Evolutionary conservation across 2,329 filamentous ascomycete genomes (phyloP), one percentile per base, ranked within the genome.

Genomic region (Lasiodiplodia sp.): DNA sequence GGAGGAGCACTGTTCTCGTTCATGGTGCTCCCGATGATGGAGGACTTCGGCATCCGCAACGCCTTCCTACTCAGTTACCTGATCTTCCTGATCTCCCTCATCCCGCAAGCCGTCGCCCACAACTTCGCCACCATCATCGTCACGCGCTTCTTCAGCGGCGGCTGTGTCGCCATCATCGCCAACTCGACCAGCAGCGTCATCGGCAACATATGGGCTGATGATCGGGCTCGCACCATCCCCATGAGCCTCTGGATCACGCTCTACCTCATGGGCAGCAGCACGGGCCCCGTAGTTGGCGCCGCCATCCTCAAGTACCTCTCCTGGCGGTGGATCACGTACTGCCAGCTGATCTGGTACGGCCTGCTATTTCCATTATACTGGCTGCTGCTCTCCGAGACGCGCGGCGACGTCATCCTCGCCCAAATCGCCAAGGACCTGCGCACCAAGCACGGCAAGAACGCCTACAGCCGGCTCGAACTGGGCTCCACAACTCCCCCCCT

Each of bases 361-460:
- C 78, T 78, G 2, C 71, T 85, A 0, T 75, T 84, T 8, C 78
- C 79, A 0, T 38, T 84, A 14, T 78, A 79, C 70, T 69, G 77
- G 49, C 71, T 82, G 53, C 75, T 78, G 12, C 75, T 87, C 8
- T 78, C 78, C 2, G 85, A 87, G 71, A 82, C 82, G 18, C 79
- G 85, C n/a, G 78, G 77, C 1, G 78, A 80, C 23, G 81, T 85
- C 6, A 81, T 86, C 23, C 78, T 86, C 4, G 72, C 77, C 23
- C 73, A 73, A 10, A 77, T 76, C 31, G 81, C 82, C 2, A 74
- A 69, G 28, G 67, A 68, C 5, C 71, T 83, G 12, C 77, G 80
- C 18, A 71, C 73, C 1, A 57, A 38, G 2, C 31, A 34, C 31
- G 65, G 40, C 4, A 57, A 70, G 52, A 62, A 72, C 69, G 66